phyloP scores from a whole-genome alignment of 1,284 basidiomycete species.

The Veloporphyrellus conicus region DNA sequence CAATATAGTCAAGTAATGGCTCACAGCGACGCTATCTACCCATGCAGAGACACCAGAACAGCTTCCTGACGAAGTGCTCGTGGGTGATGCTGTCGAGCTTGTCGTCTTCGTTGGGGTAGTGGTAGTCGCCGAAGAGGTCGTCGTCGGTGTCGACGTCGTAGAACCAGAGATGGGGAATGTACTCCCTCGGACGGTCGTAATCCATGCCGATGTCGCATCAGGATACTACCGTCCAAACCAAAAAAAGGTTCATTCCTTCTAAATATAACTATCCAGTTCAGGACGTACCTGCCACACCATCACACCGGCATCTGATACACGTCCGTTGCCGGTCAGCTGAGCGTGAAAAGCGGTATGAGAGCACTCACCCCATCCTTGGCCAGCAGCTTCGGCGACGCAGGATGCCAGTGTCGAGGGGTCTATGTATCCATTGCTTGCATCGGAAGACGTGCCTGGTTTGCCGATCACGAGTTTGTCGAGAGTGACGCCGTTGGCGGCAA shows the following conservation, averaged over 20 bases:
- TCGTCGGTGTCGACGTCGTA: neutral
- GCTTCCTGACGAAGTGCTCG: slow-evolving; percentile 5
- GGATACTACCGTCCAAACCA: slow-evolving; percentile 27
- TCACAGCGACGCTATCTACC: slow-evolving; percentile 14
- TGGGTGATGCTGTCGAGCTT: slow-evolving; percentile 5
- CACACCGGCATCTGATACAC: slow-evolving; percentile 44
- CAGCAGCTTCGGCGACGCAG: slow-evolving; percentile 53
- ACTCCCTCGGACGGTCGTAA: slow-evolving; percentile 23
- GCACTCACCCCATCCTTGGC: slow-evolving; percentile 52
- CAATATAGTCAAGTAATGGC: slow-evolving; percentile 4
- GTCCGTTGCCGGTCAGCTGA: slow-evolving; percentile 1
- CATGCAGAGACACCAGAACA: slow-evolving; percentile 27
- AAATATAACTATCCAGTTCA: slow-evolving; percentile 37
- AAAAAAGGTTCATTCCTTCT: no score
- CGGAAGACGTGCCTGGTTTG: slow-evolving; percentile 51
- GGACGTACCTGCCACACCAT: slow-evolving; percentile 40
- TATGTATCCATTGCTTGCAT: slow-evolving; percentile 60
- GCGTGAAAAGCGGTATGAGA: neutral
- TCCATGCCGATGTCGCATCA: slow-evolving; percentile 22
- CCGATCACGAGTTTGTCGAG: slow-evolving; percentile 57
- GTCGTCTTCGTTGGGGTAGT: neutral
- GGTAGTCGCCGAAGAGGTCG: neutral
- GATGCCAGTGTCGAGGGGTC: slow-evolving; percentile 47
- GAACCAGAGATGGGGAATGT: slow-evolving; percentile 20
- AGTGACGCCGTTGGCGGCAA: slow-evolving; percentile 51